Evolutionary conservation across 1,139 yeast genomes (phyloP).

Genomic region (Arxiozyma bovina): DNA sequence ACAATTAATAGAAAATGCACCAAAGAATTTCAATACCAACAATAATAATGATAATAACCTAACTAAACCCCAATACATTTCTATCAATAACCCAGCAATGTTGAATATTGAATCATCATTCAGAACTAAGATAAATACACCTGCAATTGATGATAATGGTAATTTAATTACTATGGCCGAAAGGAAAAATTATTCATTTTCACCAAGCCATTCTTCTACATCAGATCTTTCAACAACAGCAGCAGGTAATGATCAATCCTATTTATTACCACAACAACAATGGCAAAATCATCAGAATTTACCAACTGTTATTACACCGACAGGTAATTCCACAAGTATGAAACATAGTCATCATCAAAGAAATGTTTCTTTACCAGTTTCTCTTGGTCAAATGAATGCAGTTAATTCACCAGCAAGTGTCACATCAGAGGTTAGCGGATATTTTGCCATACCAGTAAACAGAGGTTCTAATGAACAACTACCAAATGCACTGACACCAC

Average conservation of each 20-base stretch:
- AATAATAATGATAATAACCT: background rate
- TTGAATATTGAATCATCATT: slow-evolving; percentile 6
- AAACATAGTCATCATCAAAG: slow-evolving; percentile 12
- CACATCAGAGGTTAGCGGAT: slow-evolving; percentile 27
- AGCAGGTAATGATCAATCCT: background rate
- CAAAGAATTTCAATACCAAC: background rate
- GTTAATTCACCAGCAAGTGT: slow-evolving; percentile 24
- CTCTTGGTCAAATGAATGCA: slow-evolving; percentile 9
- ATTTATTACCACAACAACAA: background rate
- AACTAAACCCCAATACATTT: slow-evolving; percentile 22
- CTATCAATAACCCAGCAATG: slow-evolving; percentile 17
- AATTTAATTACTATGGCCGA: slow-evolving; percentile 29
- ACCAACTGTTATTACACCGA: slow-evolving; percentile 1
- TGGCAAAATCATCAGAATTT: slow-evolving; percentile 1
- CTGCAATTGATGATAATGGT: slow-evolving; percentile 33
- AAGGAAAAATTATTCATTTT: slow-evolving; percentile 11
- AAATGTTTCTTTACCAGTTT: slow-evolving; percentile 14
- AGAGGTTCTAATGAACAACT: slow-evolving; percentile 6
- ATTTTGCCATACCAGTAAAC: slow-evolving; percentile 29
- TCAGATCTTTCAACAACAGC: background rate
- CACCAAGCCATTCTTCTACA: slow-evolving; percentile 2
- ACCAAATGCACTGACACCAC: slow-evolving; percentile 4
- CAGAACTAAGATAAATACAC: slow-evolving; percentile 27
- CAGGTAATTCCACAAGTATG: background rate
- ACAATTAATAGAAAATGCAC: slow-evolving; percentile 2